Evolutionary conservation across 306 rosid genomes (phyloP).

Genomic region (Vigna nakashimae): DNA sequence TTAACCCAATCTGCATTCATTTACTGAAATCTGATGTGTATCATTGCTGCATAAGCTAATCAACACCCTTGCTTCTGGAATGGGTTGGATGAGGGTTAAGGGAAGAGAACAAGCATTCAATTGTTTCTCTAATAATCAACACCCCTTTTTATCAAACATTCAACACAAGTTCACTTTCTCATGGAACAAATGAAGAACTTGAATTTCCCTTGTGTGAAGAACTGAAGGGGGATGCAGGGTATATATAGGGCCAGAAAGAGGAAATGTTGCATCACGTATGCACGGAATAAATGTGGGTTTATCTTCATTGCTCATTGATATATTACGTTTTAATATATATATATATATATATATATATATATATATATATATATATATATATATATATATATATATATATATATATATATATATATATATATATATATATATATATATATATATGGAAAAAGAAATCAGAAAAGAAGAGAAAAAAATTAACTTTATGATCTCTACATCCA

Average conservation of each 20-base stretch:
- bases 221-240: slow-evolving; percentile 43
- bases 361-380: too few species aligned
- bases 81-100: slow-evolving; percentile 8
- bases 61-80: background rate
- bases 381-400: too few species aligned
- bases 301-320: slow-evolving; percentile 52
- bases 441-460: slow-evolving; percentile 40
- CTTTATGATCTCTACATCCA: slow-evolving; percentile 43
- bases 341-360: too few species aligned
- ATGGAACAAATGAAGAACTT: slow-evolving; percentile 36
- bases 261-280: slow-evolving; percentile 52
- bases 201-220: slow-evolving; percentile 49
- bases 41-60: background rate
- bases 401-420: too few species aligned
- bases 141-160: slow-evolving; percentile 29
- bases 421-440: slow-evolving; percentile 26
- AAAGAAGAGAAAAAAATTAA: slow-evolving; percentile 22
- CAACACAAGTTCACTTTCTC: slow-evolving; percentile 33
- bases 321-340: slow-evolving; percentile 46
- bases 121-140: slow-evolving; percentile 10
- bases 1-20: slow-evolving; percentile 44
- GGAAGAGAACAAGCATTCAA: background rate
- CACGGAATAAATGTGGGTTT: slow-evolving; percentile 79
- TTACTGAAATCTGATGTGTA: background rate
- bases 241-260: slow-evolving; percentile 68